Conservation (phyloP, 768 basidiomycete species). For the Strobilomyces dryophilus region DNA sequence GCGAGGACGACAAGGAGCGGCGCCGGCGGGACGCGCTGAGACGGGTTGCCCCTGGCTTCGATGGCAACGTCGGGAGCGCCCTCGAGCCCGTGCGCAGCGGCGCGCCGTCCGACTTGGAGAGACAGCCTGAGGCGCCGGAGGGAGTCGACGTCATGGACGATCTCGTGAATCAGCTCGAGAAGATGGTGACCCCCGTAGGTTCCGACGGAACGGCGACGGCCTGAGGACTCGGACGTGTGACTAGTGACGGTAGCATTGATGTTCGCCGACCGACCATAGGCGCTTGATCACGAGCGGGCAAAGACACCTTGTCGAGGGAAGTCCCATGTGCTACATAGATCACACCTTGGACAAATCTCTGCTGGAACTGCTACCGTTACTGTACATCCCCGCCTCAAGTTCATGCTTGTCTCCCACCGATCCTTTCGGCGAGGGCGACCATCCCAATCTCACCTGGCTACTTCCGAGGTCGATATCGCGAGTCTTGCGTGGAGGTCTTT, state of each 20-base stretch:
- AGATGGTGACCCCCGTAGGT: conserved; percentile 38
- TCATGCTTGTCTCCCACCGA: conserved; percentile 8
- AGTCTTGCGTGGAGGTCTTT: conserved; percentile 7
- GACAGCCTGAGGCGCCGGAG: background rate
- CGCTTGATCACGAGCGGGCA: too few relatives aligned
- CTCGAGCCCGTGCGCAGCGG: conserved; percentile 32
- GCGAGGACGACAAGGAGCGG: conserved; percentile 75
- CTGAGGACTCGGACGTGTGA: too few relatives aligned
- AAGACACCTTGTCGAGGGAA: too few relatives aligned
- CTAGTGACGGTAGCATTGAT: too few relatives aligned
- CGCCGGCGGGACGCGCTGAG: conserved; percentile 61
- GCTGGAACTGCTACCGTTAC: too few relatives aligned
- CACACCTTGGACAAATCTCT: too few relatives aligned
- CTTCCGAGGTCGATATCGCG: conserved; percentile 7
- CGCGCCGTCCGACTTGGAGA: conserved; percentile 7
- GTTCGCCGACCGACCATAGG: too few relatives aligned
- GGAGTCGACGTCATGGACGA: conserved; percentile 70
- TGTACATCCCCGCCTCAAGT: too few relatives aligned
- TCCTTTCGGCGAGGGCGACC: conserved; percentile 10
- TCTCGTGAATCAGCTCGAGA: conserved; percentile 76
- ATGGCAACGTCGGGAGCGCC: conserved; percentile 50
- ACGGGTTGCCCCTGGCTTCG: conserved; percentile 81
- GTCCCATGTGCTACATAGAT: too few relatives aligned
- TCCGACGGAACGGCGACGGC: background rate
- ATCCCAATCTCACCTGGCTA: conserved; percentile 9